Evolutionary conservation across 768 basidiomycete genomes (phyloP).

Genomic region (Daedaleopsis nitida): DNA sequence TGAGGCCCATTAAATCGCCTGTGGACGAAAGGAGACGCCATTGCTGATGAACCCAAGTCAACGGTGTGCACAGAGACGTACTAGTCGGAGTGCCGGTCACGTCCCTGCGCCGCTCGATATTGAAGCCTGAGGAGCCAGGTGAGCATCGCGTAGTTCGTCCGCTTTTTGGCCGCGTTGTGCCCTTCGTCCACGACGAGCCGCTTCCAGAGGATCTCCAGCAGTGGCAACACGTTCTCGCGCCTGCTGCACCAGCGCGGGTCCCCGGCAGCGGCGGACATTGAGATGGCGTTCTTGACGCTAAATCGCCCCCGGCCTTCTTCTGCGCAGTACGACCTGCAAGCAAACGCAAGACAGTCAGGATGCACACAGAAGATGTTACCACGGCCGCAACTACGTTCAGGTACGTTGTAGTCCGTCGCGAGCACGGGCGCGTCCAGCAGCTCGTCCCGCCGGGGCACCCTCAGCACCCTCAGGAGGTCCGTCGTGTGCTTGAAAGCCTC

Average conservation of each 20-base stretch:
- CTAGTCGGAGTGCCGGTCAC: constrained; percentile 87
- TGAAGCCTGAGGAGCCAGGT: constrained; percentile 65
- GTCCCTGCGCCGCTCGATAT: constrained; percentile 82
- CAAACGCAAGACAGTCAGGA: background rate
- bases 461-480: constrained; percentile 55
- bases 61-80: constrained; percentile 1
- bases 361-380: background rate
- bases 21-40: background rate
- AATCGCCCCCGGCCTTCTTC: constrained; percentile 38
- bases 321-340: constrained; percentile 49
- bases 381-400: constrained; percentile 28
- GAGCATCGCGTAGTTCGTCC: constrained; percentile 55
- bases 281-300: constrained; percentile 52
- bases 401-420: constrained; percentile 70
- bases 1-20: constrained; percentile 77
- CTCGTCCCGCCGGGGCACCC: constrained; percentile 46
- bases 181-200: constrained; percentile 92
- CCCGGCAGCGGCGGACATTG: constrained; percentile 48
- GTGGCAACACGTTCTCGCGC: constrained; percentile 48
- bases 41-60: background rate
- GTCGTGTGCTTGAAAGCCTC: constrained; percentile 82
- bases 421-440: constrained; percentile 62
- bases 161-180: constrained; percentile 59
- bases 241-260: constrained; percentile 50
- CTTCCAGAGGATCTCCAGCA: constrained; percentile 83